Percentiles rank a stretch among this genome's conserved stretches.
phyloP scores from a whole-genome alignment of 495 filamentous ascomycete species.

The Cercophora newfieldiana region DNA sequence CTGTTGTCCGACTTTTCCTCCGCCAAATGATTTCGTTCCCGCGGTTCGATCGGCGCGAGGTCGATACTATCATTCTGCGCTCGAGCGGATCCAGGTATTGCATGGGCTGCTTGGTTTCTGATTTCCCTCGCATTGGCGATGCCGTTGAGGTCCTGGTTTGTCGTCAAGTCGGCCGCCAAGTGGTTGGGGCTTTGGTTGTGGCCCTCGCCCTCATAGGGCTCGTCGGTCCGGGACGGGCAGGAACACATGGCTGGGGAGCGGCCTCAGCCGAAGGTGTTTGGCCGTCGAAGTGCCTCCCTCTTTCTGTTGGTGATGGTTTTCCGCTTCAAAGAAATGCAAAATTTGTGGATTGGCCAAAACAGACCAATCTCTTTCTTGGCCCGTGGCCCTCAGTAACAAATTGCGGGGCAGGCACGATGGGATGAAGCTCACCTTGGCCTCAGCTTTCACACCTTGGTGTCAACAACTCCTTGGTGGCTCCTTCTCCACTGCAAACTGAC shows the following conservation, averaged over 20 bases:
- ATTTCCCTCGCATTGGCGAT: slow-evolving; percentile 54
- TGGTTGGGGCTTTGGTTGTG: slow-evolving; percentile 59
- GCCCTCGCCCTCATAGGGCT: slow-evolving; percentile 50
- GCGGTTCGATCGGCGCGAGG: not conserved
- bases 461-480: too few species aligned
- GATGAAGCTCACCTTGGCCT: too few species aligned
- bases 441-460: too few species aligned
- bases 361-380: not conserved
- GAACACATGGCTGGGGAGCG: slow-evolving; percentile 34
- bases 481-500: too few species aligned
- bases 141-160: slow-evolving; percentile 58
- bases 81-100: slow-evolving; percentile 7
- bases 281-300: not conserved
- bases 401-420: not conserved
- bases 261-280: not conserved
- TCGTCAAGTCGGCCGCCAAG: slow-evolving; percentile 56
- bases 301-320: not conserved
- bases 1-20: not conserved
- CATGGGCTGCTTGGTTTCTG: slow-evolving; percentile 23
- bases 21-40: not conserved
- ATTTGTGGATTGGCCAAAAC: not conserved
- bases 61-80: slow-evolving; percentile 7
- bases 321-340: not conserved
- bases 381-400: not conserved
- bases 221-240: slow-evolving; percentile 55